Conservation (phyloP, 768 basidiomycete genomes). For the Butyriboletus loyo region DNA sequence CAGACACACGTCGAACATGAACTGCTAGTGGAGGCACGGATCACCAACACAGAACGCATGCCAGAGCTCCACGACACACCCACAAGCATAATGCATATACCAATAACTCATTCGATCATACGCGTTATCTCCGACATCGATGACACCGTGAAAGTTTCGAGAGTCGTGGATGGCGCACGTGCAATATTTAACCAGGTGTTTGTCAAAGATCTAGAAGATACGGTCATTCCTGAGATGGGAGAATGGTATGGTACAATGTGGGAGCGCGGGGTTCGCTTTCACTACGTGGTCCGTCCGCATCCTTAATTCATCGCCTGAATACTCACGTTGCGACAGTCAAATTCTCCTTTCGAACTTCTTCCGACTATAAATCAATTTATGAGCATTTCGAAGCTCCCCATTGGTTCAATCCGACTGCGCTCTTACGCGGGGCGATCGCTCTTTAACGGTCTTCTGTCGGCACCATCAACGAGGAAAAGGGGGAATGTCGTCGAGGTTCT, state of each 20-base stretch:
- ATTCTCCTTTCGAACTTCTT: constrained; percentile 82
- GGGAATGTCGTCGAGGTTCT: constrained; percentile 77
- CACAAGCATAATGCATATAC: constrained; percentile 31
- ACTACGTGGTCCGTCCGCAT: constrained; percentile 72
- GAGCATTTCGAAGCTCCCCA: constrained; percentile 61
- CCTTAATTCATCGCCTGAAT: not conserved
- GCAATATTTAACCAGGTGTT: constrained; percentile 90
- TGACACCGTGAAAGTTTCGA: constrained; percentile 73
- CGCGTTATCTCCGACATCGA: constrained; percentile 93
- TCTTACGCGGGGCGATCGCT: constrained; percentile 84
- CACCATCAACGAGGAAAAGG: constrained; percentile 81
- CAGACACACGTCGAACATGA: constrained; percentile 41
- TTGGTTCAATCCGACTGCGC: constrained; percentile 74
- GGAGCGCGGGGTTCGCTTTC: constrained; percentile 71
- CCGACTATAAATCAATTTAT: constrained; percentile 80
- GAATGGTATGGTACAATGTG: constrained; percentile 74
- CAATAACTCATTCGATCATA: constrained; percentile 60
- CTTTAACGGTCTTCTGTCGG: constrained; percentile 77
- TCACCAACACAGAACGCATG: constrained; percentile 40
- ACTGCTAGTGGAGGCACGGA: constrained; percentile 53
- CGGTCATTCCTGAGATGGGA: constrained; percentile 78
- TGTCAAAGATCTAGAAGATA: constrained; percentile 76
- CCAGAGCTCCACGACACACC: constrained; percentile 37
- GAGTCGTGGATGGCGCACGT: constrained; percentile 75
- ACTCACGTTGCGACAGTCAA: constrained; percentile 54